Evolutionary conservation across 176 grass and related monocot genomes (phyloP), one percentile per base, ranked within the genome.

Genomic region (Tillandsia leiboldiana): DNA sequence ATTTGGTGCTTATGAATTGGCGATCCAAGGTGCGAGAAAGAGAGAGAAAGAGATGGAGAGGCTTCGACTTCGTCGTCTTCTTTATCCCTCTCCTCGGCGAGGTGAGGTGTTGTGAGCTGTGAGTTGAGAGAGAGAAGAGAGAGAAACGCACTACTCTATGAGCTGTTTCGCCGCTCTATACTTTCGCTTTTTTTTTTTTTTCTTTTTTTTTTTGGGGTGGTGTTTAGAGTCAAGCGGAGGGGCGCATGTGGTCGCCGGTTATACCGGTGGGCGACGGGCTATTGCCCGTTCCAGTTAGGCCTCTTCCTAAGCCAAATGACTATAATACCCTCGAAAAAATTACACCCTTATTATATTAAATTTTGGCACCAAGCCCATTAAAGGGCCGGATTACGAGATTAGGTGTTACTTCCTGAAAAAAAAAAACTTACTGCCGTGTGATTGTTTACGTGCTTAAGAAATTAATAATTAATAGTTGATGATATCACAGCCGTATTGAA

Each of bases 241-340:
- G 17, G 56, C 56, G 22, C 33, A 42, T 42, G 33, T 42, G 56
- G 17, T 20, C 3, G 17, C 65, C 65, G 65, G 65, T 67, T 67
- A 15, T n/a, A 15, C 65, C 42, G 65, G 65, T 67, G n/a, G 65
- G 5, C 65, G 65, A 67, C 65, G 65, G 65, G 27, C 13, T 9
- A 48, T 47, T 49, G 65, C 65, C 42, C 27, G 65, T 49, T 9
- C 33, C 9, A 11, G 15, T 48, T 59, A 20, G 56, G 7, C 56
- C 10, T 20, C 22, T n/a, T 61, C 1, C 56, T 1, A 12, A 1
- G 6, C 14, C 33, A 67, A 15, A 58, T 67, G 66, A 67, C 51
- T 20, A 26, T 20, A 68, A 73, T 73, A 42, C 77, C 77, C 70
- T 50, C 65, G 8, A 1, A 18, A 6, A 22, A 61, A 23, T 61